A percentile compares a stretch with the other conserved stretches of the same genome.
phyloP scores from a whole-genome alignment of 129 eudicot species.

The Pseudognaphalium luteoalbum region DNA sequence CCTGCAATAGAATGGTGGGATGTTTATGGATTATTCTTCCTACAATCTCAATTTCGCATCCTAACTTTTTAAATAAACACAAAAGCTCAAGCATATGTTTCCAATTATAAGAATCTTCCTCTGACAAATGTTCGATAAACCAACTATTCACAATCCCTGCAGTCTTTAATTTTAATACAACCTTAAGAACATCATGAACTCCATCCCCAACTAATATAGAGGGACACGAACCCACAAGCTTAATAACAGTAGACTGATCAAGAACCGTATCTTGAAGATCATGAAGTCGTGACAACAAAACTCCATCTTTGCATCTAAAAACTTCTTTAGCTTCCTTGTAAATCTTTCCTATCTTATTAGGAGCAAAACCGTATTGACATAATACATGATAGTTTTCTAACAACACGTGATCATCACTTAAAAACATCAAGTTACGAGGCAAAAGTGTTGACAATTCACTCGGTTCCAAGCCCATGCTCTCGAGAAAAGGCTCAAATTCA shows the following conservation, averaged over 20 bases:
- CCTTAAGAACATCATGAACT: conserved; percentile 27
- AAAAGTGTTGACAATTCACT: conserved; percentile 46
- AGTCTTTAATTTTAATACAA: conserved; percentile 43
- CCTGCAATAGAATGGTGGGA: conserved; percentile 56
- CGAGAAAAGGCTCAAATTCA: conserved; percentile 91
- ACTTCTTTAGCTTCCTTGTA: conserved; percentile 58
- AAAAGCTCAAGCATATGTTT: conserved; percentile 52
- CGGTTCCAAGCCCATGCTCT: conserved; percentile 84
- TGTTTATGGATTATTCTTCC: conserved; percentile 36
- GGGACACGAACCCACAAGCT: conserved; percentile 62
- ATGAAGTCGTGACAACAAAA: conserved; percentile 54
- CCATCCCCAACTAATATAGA: conserved; percentile 41
- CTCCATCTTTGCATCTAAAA: conserved; percentile 49
- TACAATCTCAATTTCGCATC: conserved; percentile 44
- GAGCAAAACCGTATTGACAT: conserved; percentile 61
- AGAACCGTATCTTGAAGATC: conserved; percentile 46
- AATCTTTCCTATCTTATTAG: conserved; percentile 69
- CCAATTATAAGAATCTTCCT: conserved; percentile 53
- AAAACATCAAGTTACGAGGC: conserved; percentile 58
- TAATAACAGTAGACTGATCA: conserved; percentile 40
- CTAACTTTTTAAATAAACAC: conserved; percentile 41
- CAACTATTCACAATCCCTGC: conserved; percentile 47
- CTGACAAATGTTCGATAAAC: conserved; percentile 53
- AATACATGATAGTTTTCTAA: conserved; percentile 69
- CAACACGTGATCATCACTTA: conserved; percentile 62